Conservation (phyloP, 2,329 filamentous ascomycete species). For the Claviceps pusilla region DNA sequence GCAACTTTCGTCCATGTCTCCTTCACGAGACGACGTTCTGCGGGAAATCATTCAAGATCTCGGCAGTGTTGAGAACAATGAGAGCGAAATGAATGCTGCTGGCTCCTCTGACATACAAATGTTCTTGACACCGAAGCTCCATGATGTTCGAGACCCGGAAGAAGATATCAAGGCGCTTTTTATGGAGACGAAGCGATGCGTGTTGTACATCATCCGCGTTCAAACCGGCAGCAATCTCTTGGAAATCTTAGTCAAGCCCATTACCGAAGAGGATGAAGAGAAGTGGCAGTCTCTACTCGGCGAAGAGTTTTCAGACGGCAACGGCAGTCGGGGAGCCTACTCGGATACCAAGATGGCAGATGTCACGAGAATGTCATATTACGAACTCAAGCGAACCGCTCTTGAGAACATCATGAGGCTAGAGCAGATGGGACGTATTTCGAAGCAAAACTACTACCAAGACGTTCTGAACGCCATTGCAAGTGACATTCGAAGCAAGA, state of each 20-base stretch:
- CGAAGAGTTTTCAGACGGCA: conserved; percentile 60
- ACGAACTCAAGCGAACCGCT: conserved; percentile 81
- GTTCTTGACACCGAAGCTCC: conserved; percentile 77
- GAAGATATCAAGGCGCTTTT: conserved; percentile 83
- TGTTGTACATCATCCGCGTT: conserved; percentile 93
- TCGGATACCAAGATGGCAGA: conserved; percentile 81
- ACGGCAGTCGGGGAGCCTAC: conserved; percentile 66
- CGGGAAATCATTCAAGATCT: conserved; percentile 87
- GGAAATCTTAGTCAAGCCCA: conserved; percentile 85
- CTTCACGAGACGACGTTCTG: conserved; percentile 69
- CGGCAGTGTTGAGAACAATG: conserved; percentile 90
- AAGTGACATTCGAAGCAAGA: conserved; percentile 92
- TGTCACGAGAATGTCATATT: conserved; percentile 76
- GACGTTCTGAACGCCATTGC: conserved; percentile 97
- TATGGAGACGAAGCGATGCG: conserved; percentile 95
- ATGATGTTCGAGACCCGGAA: conserved; percentile 83
- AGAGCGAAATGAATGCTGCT: conserved; percentile 78
- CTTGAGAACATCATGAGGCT: conserved; percentile 87
- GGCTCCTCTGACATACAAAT: conserved; percentile 81
- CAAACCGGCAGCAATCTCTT: conserved; percentile 86
- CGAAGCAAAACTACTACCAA: conserved; percentile 84
- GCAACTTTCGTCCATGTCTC: conserved; percentile 65
- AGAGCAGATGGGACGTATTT: conserved; percentile 76
- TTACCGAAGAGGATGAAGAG: conserved; percentile 72
- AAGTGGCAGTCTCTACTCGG: conserved; percentile 70